Evolutionary conservation across 352 stramenopile species (phyloP).

Genomic region (Phytophthora ohioensis): DNA sequence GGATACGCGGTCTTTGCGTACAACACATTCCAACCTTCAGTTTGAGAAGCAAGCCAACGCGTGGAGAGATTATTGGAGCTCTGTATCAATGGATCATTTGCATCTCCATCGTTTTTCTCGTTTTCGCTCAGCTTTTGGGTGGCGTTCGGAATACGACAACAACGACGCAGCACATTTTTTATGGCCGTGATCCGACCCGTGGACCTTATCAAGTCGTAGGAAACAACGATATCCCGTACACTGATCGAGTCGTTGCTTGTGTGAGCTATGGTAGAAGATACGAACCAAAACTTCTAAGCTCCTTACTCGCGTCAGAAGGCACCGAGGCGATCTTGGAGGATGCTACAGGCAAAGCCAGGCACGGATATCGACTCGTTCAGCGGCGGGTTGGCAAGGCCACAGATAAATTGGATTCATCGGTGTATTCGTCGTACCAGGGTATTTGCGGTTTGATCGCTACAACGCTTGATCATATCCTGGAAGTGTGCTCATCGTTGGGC

Average conservation of each 20-base stretch:
- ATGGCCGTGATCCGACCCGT: constrained; percentile 12
- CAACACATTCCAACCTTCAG: neutral
- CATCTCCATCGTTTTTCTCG: constrained; percentile 33
- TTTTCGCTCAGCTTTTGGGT: constrained; percentile 44
- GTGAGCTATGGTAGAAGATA: constrained; percentile 32
- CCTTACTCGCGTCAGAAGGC: constrained; percentile 38
- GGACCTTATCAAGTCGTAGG: constrained; percentile 35
- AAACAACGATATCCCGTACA: constrained; percentile 56
- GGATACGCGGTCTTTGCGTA: neutral
- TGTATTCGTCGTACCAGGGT: neutral
- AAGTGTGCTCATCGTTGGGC: constrained; percentile 21
- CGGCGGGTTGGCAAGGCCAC: neutral
- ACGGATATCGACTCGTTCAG: constrained; percentile 19
- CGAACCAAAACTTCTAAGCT: constrained; percentile 33
- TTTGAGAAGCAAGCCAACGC: neutral
- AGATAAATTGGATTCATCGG: constrained; percentile 11
- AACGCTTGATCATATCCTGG: constrained; percentile 33
- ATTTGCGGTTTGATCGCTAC: constrained; percentile 25
- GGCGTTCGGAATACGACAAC: constrained; percentile 32
- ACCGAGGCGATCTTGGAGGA: constrained; percentile 28
- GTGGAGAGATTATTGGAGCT: constrained; percentile 1
- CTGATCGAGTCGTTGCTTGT: constrained; percentile 53
- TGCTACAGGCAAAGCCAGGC: constrained; percentile 20
- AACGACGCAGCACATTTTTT: constrained; percentile 2
- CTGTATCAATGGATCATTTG: constrained; percentile 49